phyloP scores from a whole-genome alignment of 2,329 filamentous ascomycete species.

The Microascus cirrosus region DNA sequence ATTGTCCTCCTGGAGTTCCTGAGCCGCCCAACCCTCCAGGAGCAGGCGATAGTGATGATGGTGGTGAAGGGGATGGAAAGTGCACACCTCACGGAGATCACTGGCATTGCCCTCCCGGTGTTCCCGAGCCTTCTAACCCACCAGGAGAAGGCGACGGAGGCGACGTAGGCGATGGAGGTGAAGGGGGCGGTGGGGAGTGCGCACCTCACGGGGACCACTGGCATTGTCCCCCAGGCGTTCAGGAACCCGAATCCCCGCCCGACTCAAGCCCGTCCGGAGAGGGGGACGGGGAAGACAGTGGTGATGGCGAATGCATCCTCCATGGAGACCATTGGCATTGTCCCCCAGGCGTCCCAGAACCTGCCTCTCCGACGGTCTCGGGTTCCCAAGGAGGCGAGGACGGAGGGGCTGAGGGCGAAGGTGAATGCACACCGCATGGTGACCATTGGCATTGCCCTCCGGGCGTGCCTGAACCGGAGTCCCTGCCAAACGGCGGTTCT shows the following conservation, averaged over 20 bases:
- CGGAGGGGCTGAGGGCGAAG: not conserved
- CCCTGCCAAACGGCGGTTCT: constrained; percentile 1
- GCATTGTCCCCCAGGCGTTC: not conserved
- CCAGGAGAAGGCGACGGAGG: not conserved
- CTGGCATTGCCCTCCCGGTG: constrained; percentile 11
- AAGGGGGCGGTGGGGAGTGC: not conserved
- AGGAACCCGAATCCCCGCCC: not conserved
- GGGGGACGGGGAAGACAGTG: not conserved
- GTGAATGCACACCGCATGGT: constrained; percentile 7
- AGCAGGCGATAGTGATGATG: not conserved
- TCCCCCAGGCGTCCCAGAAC: constrained; percentile 7
- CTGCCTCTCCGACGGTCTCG: not conserved
- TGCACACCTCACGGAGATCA: constrained; percentile 8
- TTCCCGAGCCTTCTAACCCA: constrained; percentile 1
- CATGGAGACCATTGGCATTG: constrained; percentile 10
- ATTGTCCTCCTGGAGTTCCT: no score
- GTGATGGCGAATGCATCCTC: constrained; percentile 6
- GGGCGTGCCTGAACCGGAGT: constrained; percentile 7
- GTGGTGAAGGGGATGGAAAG: not conserved
- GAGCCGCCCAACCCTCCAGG: no score
- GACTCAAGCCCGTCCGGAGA: not conserved
- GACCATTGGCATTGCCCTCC: constrained; percentile 11
- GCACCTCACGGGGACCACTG: not conserved
- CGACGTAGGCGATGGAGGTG: not conserved
- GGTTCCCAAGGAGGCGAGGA: not conserved